Percentiles rank a stretch among this genome's conserved stretches.
These are phyloP conservation scores for Fusarium haematococcum DNA, from an alignment of 2,329 filamentous ascomycete genomes.

Conservation along the genomic window DNA sequence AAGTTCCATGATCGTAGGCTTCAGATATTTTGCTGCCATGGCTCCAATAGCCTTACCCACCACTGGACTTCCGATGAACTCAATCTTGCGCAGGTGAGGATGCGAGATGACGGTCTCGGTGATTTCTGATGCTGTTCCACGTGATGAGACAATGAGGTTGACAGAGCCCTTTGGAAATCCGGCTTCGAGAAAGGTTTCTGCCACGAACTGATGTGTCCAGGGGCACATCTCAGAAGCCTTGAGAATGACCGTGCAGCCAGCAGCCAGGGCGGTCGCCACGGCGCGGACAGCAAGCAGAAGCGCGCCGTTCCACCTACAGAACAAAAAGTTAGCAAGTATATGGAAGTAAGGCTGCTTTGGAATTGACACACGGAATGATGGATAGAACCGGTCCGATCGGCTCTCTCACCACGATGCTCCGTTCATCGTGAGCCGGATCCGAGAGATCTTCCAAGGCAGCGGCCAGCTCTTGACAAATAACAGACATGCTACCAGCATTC, in stretches of 20 bases:
- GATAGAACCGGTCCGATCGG: background rate
- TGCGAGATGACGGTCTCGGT: background rate
- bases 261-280: background rate
- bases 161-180: background rate
- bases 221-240: background rate
- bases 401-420: background rate
- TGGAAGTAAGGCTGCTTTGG: fast-evolving
- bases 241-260: background rate
- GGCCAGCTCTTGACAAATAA: background rate
- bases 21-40: background rate
- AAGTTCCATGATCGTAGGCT: background rate
- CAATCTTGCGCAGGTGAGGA: background rate
- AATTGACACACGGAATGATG: background rate
- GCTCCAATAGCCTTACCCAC: background rate
- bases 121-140: background rate
- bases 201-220: background rate
- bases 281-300: background rate
- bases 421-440: background rate
- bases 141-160: background rate
- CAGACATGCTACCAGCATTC: background rate
- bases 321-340: background rate
- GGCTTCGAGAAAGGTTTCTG: background rate
- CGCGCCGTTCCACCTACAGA: background rate
- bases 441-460: background rate
- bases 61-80: background rate